Base-by-base conservation (phyloP, 2,329 filamentous ascomycete species). In the Fusarium cicatricum region DNA sequence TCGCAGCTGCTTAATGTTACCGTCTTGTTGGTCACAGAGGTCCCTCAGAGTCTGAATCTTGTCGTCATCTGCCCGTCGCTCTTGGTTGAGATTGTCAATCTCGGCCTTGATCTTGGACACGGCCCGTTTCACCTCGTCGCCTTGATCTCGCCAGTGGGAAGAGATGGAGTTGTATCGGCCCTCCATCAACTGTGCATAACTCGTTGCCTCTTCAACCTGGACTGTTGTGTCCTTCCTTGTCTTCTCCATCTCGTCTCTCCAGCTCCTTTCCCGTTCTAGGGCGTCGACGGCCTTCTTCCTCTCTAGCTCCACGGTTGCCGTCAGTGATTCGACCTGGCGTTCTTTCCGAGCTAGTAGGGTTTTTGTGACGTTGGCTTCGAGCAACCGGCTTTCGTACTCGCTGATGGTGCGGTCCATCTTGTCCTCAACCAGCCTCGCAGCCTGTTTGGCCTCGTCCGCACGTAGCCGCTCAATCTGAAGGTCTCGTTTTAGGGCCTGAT, bases 401-500 rank as follows among this genome's bases (percentile, higher is more conserved):
- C 81, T 82, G 28, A 86, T 77, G 64, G 88, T 80, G 38, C 86
- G 82, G 55, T 90, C 87, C 78, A 91, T 87, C 74, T 88, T 90
- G 62, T 89, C 87, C 69, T 90, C 87, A 40, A 89, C 77, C 60
- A 90, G 80, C 58, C 85, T 85, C 11, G 88, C 83, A 5, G 85
- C 82, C 70, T 90, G 85, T 64, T 85, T 85, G n/a, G 88, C 82
- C 68, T 92, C 90, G 54, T 92, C 89, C 38, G 88, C 82, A 39
- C 82, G 82, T 49, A 89, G 71, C 16, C 80, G 79, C 72, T 90
- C 87, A 52, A 89, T 84, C 67, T 88, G 81, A 52, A 90, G 79
- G 60, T 94, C 90, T 46, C 90, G 84, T 66, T 90, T 90, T 39
- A 94, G 79, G 34, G 87, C 83, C 69, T 94, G 90, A 65, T 92